Evolutionary conservation across 1,139 yeast genomes (phyloP).

Genomic region (Yarrowia galli): DNA sequence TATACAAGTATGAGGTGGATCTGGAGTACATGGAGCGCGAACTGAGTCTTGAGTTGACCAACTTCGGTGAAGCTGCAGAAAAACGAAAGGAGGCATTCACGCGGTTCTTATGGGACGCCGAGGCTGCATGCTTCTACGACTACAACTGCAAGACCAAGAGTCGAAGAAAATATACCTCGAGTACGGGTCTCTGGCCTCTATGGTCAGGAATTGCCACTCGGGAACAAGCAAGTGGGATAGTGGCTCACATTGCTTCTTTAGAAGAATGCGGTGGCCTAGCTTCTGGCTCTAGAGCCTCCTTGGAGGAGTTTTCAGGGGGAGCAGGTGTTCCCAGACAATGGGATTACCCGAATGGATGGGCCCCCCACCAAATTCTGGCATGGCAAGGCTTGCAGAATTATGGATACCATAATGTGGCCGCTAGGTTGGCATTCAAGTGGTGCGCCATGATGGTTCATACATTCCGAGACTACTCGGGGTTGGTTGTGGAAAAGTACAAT

Average conservation of each 20-base stretch:
- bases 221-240: slow-evolving; percentile 68
- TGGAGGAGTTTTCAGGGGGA: slow-evolving; percentile 71
- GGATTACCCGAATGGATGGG: slow-evolving; percentile 99
- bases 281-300: slow-evolving; percentile 65
- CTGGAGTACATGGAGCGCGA: slow-evolving; percentile 74
- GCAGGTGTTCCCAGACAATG: slow-evolving; percentile 85
- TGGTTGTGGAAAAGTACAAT: slow-evolving; percentile 94
- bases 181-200: slow-evolving; percentile 91
- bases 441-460: slow-evolving; percentile 87
- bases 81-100: slow-evolving; percentile 64
- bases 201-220: slow-evolving; percentile 81
- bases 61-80: slow-evolving; percentile 58
- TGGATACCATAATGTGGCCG: slow-evolving; percentile 70
- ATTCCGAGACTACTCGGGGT: slow-evolving; percentile 92
- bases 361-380: slow-evolving; percentile 95
- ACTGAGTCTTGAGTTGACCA: slow-evolving; percentile 56
- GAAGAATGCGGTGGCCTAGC: slow-evolving; percentile 91
- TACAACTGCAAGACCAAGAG: slow-evolving; percentile 68
- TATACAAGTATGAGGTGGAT: slow-evolving; percentile 90
- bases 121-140: slow-evolving; percentile 81
- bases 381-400: slow-evolving; percentile 87
- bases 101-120: slow-evolving; percentile 84
- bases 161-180: slow-evolving; percentile 78
- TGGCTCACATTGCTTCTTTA: slow-evolving; percentile 49
- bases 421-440: slow-evolving; percentile 87